Percentiles rank a stretch among this genome's conserved stretches.
These are phyloP conservation scores for Globisporangium abappressorium DNA, from an alignment of 352 stramenopile genomes.

Conservation along the genomic window DNA sequence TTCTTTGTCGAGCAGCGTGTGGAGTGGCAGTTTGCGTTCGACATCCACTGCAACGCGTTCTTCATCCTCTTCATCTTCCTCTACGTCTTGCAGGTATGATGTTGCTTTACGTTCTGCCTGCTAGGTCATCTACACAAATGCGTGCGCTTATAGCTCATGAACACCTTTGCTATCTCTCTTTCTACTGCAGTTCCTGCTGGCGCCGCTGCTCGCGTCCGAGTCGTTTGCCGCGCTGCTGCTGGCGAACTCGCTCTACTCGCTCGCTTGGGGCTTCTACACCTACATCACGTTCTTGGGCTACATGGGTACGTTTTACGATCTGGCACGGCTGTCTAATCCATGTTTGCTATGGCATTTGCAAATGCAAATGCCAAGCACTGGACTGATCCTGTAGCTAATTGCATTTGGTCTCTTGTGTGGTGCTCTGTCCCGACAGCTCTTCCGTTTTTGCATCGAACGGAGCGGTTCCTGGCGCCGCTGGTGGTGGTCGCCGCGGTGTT, in stretches of 20 bases:
- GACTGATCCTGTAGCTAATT: slow-evolving; percentile 3
- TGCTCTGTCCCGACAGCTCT: slow-evolving; percentile 43
- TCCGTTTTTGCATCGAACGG: slow-evolving; percentile 88
- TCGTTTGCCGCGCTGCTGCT: slow-evolving; percentile 89
- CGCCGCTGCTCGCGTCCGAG: slow-evolving; percentile 90
- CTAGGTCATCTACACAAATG: not conserved
- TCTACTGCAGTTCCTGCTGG: slow-evolving; percentile 90
- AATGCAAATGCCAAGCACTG: not conserved
- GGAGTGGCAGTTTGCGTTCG: slow-evolving; percentile 99
- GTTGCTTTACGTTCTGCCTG: not conserved
- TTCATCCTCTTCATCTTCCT: slow-evolving; percentile 96
- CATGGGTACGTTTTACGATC: slow-evolving; percentile 57
- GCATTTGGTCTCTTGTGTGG: not conserved
- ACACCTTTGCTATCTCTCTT: slow-evolving; percentile 7
- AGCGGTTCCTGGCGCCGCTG: slow-evolving; percentile 87
- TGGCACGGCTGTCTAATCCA: not conserved
- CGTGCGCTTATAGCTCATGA: not conserved
- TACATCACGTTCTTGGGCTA: slow-evolving; percentile 99
- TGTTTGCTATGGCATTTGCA: slow-evolving; percentile 1
- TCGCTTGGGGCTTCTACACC: slow-evolving; percentile 94
- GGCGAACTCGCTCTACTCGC: slow-evolving; percentile 93
- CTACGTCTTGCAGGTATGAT: slow-evolving; percentile 87
- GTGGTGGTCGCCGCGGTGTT: slow-evolving; percentile 75
- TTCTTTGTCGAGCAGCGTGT: slow-evolving; percentile 95
- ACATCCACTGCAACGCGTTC: slow-evolving; percentile 99